phyloP scores from a whole-genome alignment of 441 rosid species.

The Jatropha multifida region DNA sequence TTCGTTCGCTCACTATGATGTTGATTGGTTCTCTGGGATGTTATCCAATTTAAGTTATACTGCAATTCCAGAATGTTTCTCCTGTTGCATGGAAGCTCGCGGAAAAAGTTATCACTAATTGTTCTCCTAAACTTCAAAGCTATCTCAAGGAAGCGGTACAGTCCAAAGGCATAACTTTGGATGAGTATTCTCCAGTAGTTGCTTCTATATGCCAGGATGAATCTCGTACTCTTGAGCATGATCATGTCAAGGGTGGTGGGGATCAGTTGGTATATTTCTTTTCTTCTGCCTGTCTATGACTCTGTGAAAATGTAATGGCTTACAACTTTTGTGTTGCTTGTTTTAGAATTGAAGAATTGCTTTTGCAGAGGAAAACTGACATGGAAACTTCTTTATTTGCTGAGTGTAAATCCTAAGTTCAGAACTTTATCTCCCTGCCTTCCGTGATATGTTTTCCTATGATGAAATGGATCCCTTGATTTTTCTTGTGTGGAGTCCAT shows the following conservation, averaged over 20 bases:
- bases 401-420: conserved; percentile 2
- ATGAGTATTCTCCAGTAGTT: conserved; percentile 61
- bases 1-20: not conserved
- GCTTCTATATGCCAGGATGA: conserved; percentile 44
- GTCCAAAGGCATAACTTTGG: conserved; percentile 41
- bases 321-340: not conserved
- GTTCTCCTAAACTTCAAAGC: conserved; percentile 61
- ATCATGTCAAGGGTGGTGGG: conserved; percentile 33
- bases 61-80: conserved; percentile 44
- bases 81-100: conserved; percentile 63
- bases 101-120: conserved; percentile 56
- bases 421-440: conserved; percentile 4
- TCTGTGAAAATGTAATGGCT: conserved; percentile 3
- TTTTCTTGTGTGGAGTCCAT: not conserved
- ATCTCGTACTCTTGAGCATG: conserved; percentile 18
- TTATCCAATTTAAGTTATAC: conserved; percentile 16
- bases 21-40: conserved; percentile 20
- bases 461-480: not conserved
- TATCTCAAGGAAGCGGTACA: conserved; percentile 53
- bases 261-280: conserved; percentile 48
- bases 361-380: not conserved
- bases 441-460: not conserved
- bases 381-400: conserved; percentile 1
- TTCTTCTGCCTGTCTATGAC: conserved; percentile 18
- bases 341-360: conserved; percentile 10